Percentiles rank a stretch among this genome's conserved stretches.
These are phyloP conservation scores for Lepidium africanum DNA, from an alignment of 345 rosid genomes.

Conservation along the genomic window DNA sequence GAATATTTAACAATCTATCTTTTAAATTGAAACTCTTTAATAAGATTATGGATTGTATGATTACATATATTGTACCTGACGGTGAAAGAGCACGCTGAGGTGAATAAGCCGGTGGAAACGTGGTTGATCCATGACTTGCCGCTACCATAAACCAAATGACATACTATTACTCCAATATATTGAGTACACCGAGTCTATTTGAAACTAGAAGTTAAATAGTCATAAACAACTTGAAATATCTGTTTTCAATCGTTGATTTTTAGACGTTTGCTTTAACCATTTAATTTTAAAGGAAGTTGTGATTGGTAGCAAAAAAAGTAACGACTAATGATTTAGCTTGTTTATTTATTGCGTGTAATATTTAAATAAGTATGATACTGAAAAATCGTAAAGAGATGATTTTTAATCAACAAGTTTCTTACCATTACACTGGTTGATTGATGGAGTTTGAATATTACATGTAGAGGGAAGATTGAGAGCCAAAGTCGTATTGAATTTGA, in stretches of 20 bases:
- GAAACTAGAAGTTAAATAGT: too few relatives aligned
- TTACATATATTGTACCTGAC: not conserved
- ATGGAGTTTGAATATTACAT: not conserved
- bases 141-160: not conserved
- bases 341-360: too few relatives aligned
- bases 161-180: too few relatives aligned
- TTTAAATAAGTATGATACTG: too few relatives aligned
- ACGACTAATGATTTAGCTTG: too few relatives aligned
- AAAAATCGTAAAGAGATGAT: not conserved
- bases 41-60: not conserved
- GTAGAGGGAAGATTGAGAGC: constrained; percentile 43
- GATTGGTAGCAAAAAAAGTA: too few relatives aligned
- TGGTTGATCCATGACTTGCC: not conserved
- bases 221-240: too few relatives aligned
- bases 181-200: too few relatives aligned
- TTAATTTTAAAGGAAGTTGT: too few relatives aligned
- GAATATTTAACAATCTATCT: not conserved
- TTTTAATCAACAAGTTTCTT: not conserved
- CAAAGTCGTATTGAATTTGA: constrained; percentile 44
- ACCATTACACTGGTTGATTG: not conserved
- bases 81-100: not conserved
- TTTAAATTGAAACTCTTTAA: not conserved
- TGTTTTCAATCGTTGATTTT: too few relatives aligned
- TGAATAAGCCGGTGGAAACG: not conserved
- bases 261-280: too few relatives aligned